These are phyloP conservation scores for Penicillium sp. DNA, from an alignment of 2,329 filamentous ascomycete species.

Conservation along the genomic window DNA sequence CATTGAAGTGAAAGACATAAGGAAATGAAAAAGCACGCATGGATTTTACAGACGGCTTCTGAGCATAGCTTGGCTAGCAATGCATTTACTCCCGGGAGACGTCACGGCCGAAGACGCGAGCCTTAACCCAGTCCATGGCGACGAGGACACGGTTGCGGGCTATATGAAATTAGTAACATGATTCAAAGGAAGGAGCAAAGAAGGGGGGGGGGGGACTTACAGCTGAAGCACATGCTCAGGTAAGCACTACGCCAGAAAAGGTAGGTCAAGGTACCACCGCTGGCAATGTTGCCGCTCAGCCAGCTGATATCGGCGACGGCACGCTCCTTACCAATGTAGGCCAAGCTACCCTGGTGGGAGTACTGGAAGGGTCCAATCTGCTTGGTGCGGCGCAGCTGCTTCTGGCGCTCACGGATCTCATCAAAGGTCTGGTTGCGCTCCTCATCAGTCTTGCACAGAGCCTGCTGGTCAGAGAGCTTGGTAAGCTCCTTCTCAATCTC, in stretches of 20 bases:
- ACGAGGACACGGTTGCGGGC: conserved; percentile 94
- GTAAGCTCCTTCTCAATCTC: conserved; percentile 74
- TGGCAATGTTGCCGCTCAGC: conserved; percentile 95
- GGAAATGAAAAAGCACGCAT: conserved; percentile 4
- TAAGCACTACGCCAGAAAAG: conserved; percentile 98
- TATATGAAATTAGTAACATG: conserved; percentile 36
- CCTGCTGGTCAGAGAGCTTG: conserved; percentile 64
- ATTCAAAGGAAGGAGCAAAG: background rate
- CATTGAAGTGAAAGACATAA: conserved; percentile 8
- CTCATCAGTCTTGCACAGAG: conserved; percentile 66
- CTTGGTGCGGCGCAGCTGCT: conserved; percentile 83
- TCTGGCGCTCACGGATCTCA: conserved; percentile 84
- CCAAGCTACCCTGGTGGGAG: conserved; percentile 93
- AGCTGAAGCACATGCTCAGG: conserved; percentile 99
- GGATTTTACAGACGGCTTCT: conserved; percentile 11
- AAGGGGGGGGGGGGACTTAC: conserved; percentile 58
- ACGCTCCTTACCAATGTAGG: conserved; percentile 97
- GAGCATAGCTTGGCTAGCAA: background rate
- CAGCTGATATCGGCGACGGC: conserved; percentile 96
- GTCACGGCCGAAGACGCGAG: conserved; percentile 93
- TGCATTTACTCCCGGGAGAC: conserved; percentile 56
- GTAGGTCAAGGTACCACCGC: conserved; percentile 90
- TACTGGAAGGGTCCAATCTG: conserved; percentile 98
- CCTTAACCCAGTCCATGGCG: conserved; percentile 93
- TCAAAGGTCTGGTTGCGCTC: conserved; percentile 60